Conservation (phyloP, 2,329 filamentous ascomycete genomes). For the Cercospora brassicicola region DNA sequence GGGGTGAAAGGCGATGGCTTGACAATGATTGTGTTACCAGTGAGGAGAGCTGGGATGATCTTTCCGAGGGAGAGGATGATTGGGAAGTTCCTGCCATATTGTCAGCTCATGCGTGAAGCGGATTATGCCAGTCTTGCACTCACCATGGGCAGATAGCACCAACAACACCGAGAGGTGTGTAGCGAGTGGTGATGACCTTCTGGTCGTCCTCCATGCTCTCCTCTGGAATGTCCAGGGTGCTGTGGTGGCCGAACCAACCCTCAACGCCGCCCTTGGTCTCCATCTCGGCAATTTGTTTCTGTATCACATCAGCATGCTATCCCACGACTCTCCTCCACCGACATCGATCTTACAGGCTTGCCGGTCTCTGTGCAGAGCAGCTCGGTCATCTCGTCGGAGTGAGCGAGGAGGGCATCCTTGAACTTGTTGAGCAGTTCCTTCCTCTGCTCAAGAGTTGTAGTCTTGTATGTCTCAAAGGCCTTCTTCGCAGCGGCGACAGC, state of each 20-base stretch:
- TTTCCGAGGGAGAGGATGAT: constrained; percentile 56
- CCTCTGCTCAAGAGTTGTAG: constrained; percentile 39
- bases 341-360: constrained; percentile 38
- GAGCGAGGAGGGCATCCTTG: constrained; percentile 36
- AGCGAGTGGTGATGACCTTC: constrained; percentile 50
- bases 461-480: constrained; percentile 41
- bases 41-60: constrained; percentile 57
- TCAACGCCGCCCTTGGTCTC: constrained; percentile 41
- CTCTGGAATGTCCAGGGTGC: constrained; percentile 39
- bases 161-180: constrained; percentile 51
- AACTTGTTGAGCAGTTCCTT: constrained; percentile 41
- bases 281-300: constrained; percentile 45
- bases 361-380: constrained; percentile 42
- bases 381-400: constrained; percentile 40
- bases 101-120: neutral
- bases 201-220: constrained; percentile 50
- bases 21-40: constrained; percentile 45
- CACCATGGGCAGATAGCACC: constrained; percentile 48
- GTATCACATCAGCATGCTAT: constrained; percentile 12
- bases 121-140: neutral
- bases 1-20: constrained; percentile 56
- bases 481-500: constrained; percentile 40
- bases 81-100: constrained; percentile 48
- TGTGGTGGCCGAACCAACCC: constrained; percentile 44
- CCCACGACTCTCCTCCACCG: neutral